Percentiles rank a stretch among this genome's conserved stretches.
Evolutionary conservation across 2,329 filamentous ascomycete species (phyloP).

Genomic region (Diaporthe sp.): DNA sequence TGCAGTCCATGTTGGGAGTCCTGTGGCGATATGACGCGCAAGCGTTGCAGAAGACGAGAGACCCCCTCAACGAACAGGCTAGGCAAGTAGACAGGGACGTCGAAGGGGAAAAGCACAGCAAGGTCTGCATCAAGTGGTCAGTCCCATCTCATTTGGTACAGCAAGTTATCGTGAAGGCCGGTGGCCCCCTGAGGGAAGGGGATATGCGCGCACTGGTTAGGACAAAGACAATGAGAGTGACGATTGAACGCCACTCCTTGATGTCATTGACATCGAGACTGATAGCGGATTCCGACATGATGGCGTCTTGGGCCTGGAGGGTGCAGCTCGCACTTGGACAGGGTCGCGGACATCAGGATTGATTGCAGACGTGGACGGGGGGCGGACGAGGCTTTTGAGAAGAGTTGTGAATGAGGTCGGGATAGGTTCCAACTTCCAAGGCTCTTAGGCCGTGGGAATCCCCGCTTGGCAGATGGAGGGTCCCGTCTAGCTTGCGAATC

Average conservation of each 20-base stretch:
- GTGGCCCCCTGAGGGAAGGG: too few species aligned
- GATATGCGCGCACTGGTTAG: constrained; percentile 72
- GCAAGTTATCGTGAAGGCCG: neutral
- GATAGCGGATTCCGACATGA: constrained; percentile 34
- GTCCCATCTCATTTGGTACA: neutral
- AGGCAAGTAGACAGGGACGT: constrained; percentile 73
- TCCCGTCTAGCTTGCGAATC: neutral
- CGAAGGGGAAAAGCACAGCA: constrained; percentile 77
- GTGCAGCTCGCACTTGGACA: constrained; percentile 1
- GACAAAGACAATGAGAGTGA: constrained; percentile 78
- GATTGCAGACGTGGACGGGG: neutral
- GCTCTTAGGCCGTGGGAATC: neutral
- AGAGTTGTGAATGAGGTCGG: neutral
- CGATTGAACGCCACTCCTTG: constrained; percentile 75
- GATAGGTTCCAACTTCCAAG: neutral
- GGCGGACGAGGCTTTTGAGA: constrained; percentile 21
- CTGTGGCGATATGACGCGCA: constrained; percentile 61
- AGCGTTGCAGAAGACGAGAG: constrained; percentile 54
- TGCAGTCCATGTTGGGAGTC: neutral
- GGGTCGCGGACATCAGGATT: constrained; percentile 3
- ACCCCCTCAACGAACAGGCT: constrained; percentile 59
- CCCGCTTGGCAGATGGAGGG: constrained; percentile 9
- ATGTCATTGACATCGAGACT: constrained; percentile 68
- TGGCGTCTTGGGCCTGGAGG: constrained; percentile 18
- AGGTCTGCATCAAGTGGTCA: constrained; percentile 62